Evolutionary conservation across 2,329 filamentous ascomycete genomes (phyloP).

Genomic region (Penicillium sp.): DNA sequence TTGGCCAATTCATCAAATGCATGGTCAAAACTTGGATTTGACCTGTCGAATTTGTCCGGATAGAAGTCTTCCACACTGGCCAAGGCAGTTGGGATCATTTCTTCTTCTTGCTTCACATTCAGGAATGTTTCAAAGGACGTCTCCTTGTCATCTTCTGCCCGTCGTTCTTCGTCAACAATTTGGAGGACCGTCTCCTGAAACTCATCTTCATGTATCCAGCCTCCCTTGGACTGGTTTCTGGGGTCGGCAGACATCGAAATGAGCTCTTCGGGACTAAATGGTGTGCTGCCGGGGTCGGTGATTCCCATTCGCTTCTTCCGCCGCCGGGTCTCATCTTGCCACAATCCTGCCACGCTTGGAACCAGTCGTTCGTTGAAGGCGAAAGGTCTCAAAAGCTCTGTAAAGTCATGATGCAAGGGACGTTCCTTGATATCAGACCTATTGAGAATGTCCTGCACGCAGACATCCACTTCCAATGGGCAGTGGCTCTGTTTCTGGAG

Average conservation of each 20-base stretch:
- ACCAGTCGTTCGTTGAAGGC: constrained; percentile 75
- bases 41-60: constrained; percentile 57
- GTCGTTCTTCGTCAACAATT: constrained; percentile 64
- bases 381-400: constrained; percentile 66
- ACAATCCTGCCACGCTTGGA: constrained; percentile 88
- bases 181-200: constrained; percentile 64
- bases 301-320: constrained; percentile 70
- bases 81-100: constrained; percentile 67
- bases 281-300: constrained; percentile 63
- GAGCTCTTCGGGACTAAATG: constrained; percentile 77
- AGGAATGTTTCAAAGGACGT: constrained; percentile 65
- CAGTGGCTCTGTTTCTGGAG: constrained; percentile 83
- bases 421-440: constrained; percentile 71
- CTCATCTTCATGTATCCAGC: constrained; percentile 91
- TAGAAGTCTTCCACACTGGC: constrained; percentile 88
- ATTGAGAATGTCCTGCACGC: constrained; percentile 84
- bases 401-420: constrained; percentile 82
- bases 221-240: constrained; percentile 67
- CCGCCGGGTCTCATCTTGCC: constrained; percentile 83
- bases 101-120: constrained; percentile 50
- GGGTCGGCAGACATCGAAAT: constrained; percentile 86
- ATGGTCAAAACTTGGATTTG: constrained; percentile 14
- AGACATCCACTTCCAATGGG: constrained; percentile 84
- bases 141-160: constrained; percentile 43
- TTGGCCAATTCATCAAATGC: constrained; percentile 18